Conservation (phyloP, 2,329 filamentous ascomycete genomes). For the Parastagonospora nodorum region DNA sequence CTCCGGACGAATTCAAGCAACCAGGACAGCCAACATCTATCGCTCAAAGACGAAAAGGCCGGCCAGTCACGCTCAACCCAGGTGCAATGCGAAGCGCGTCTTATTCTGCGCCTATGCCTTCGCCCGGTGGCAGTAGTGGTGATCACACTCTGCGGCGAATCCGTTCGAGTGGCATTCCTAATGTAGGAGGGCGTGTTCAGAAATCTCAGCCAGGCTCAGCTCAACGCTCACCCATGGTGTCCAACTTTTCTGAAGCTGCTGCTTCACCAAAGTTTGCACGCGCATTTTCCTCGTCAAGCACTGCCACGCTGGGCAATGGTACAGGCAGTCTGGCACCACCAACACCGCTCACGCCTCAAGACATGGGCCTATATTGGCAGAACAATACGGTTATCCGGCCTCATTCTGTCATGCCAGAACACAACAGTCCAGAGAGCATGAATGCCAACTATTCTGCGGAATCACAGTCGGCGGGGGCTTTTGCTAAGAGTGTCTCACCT, state of each 20-base stretch:
- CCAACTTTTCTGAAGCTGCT: constrained; percentile 54
- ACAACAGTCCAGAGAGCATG: constrained; percentile 48
- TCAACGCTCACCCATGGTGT: constrained; percentile 54
- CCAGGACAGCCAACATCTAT: constrained; percentile 47
- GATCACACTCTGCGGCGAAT: constrained; percentile 54
- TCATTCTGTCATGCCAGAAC: constrained; percentile 39
- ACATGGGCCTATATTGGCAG: constrained; percentile 50
- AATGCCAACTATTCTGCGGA: constrained; percentile 45
- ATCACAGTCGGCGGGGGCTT: constrained; percentile 35
- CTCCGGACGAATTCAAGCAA: constrained; percentile 45
- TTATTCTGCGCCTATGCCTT: constrained; percentile 48
- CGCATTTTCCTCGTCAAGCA: constrained; percentile 44
- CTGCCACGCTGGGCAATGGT: constrained; percentile 40
- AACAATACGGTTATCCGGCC: constrained; percentile 37
- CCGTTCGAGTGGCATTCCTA: constrained; percentile 53
- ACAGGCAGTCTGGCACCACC: constrained; percentile 53
- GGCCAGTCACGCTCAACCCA: constrained; percentile 47
- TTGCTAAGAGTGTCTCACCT: constrained; percentile 49
- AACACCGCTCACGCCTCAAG: constrained; percentile 53
- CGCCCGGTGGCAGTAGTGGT: constrained; percentile 41
- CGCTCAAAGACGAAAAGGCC: constrained; percentile 48
- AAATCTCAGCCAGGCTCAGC: constrained; percentile 52
- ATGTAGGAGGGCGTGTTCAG: constrained; percentile 52
- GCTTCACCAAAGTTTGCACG: constrained; percentile 53
- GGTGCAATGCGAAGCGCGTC: constrained; percentile 50